Percentiles rank a stretch among this genome's conserved stretches.
Conservation (phyloP, 306 rosid genomes). For the Castanopsis chinensis region DNA sequence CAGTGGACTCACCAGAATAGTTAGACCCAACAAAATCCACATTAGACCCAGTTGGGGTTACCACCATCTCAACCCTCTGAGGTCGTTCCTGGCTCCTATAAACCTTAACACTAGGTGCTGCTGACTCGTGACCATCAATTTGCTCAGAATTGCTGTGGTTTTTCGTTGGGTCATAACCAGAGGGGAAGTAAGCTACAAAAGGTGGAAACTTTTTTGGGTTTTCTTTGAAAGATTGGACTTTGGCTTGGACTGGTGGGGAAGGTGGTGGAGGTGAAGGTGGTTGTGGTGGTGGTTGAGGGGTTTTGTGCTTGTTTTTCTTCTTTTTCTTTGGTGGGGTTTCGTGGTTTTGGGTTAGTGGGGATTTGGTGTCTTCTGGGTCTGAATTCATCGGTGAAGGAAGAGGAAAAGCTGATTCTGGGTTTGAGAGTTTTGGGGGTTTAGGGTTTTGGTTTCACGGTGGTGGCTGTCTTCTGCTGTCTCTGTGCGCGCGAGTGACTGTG, state of each 20-base stretch:
- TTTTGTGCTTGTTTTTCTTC: conserved; percentile 19
- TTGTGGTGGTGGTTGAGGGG: neutral
- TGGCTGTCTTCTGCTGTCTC: no score
- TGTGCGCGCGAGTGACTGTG: no score
- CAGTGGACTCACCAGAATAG: conserved; percentile 68
- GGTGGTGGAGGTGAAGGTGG: neutral
- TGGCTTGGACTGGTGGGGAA: conserved; percentile 26
- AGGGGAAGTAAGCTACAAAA: conserved; percentile 70
- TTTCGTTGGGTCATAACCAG: conserved; percentile 62
- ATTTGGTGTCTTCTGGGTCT: conserved; percentile 36
- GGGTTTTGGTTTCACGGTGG: no score
- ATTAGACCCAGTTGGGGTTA: conserved; percentile 46
- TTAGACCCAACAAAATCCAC: conserved; percentile 84
- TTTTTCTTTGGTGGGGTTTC: conserved; percentile 24
- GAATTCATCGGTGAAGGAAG: conserved; percentile 37
- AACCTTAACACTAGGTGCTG: conserved; percentile 27
- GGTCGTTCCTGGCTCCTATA: conserved; percentile 43
- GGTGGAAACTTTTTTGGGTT: conserved; percentile 54
- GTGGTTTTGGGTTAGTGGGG: neutral
- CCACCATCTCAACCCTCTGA: conserved; percentile 71
- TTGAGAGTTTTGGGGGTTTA: no score
- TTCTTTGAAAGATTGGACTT: conserved; percentile 43
- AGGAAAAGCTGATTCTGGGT: no score
- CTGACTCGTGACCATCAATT: conserved; percentile 1
- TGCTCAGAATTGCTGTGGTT: neutral